Evolutionary conservation across 108 stramenopile species (phyloP).

Genomic region (Chaetoceros muelleri): DNA sequence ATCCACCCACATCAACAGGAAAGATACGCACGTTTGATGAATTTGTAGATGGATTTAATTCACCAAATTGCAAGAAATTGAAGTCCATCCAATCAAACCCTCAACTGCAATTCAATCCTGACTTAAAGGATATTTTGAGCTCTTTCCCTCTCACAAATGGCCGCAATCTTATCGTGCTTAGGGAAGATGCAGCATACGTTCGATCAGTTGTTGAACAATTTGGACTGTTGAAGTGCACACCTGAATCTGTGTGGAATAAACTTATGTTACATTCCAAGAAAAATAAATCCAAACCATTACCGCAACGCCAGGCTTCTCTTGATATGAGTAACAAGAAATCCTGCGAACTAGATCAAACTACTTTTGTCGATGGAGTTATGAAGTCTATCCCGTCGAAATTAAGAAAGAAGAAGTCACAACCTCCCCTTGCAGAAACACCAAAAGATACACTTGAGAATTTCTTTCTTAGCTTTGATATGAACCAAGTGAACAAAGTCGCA

Average conservation of each 20-base stretch:
- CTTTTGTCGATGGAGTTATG: conserved; percentile 56
- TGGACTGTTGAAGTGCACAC: conserved; percentile 43
- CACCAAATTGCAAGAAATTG: conserved; percentile 8
- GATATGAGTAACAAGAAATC: conserved; percentile 6
- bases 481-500: conserved; percentile 50
- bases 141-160: conserved; percentile 77
- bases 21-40: not conserved
- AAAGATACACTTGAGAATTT: conserved; percentile 52
- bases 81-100: conserved; percentile 8
- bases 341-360: conserved; percentile 36
- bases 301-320: conserved; percentile 4
- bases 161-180: conserved; percentile 61
- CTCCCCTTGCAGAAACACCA: conserved; percentile 13
- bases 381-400: not conserved
- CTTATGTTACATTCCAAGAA: conserved; percentile 23
- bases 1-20: not conserved
- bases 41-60: not conserved
- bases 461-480: conserved; percentile 72
- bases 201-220: conserved; percentile 60
- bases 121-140: conserved; percentile 47
- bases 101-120: not conserved
- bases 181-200: conserved; percentile 80
- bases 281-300: conserved; percentile 7
- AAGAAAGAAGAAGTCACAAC: not conserved
- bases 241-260: conserved; percentile 54